A percentile compares a stretch with the other conserved stretches of the same genome.
phyloP scores from a whole-genome alignment of 2,329 filamentous ascomycete species.

The Colletotrichum eremochloae region DNA sequence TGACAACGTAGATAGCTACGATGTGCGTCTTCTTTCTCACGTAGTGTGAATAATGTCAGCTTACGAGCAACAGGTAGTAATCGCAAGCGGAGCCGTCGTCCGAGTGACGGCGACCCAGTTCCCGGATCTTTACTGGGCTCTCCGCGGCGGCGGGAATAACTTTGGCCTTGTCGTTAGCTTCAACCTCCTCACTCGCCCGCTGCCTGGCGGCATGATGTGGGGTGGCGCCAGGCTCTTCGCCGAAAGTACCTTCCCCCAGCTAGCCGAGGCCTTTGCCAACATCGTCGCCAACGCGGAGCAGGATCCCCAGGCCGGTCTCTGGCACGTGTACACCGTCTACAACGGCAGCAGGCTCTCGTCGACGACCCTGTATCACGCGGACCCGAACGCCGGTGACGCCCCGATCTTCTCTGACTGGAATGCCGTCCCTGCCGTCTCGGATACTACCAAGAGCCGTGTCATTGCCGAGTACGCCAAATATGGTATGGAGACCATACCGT shows the following conservation, averaged over 20 bases:
- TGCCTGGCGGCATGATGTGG: conserved; percentile 52
- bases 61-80: conserved; percentile 52
- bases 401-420: conserved; percentile 55
- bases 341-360: conserved; percentile 45
- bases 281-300: conserved; percentile 47
- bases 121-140: conserved; percentile 69
- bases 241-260: conserved; percentile 47
- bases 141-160: conserved; percentile 67
- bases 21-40: neutral
- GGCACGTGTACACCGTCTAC: conserved; percentile 46
- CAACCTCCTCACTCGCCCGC: conserved; percentile 55
- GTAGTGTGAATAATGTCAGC: neutral
- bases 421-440: conserved; percentile 47
- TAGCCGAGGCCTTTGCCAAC: conserved; percentile 51
- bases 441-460: conserved; percentile 45
- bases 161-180: conserved; percentile 69
- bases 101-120: conserved; percentile 58
- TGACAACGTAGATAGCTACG: conserved; percentile 54
- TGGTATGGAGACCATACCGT: conserved; percentile 27
- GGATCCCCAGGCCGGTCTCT: conserved; percentile 54
- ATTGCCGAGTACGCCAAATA: conserved; percentile 42
- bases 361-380: conserved; percentile 54
- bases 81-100: conserved; percentile 58
- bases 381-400: conserved; percentile 51
- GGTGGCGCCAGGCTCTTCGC: conserved; percentile 52